Evolutionary conservation across 78 protist genomes (phyloP).

Genomic region (Diacronema lutheri): DNA sequence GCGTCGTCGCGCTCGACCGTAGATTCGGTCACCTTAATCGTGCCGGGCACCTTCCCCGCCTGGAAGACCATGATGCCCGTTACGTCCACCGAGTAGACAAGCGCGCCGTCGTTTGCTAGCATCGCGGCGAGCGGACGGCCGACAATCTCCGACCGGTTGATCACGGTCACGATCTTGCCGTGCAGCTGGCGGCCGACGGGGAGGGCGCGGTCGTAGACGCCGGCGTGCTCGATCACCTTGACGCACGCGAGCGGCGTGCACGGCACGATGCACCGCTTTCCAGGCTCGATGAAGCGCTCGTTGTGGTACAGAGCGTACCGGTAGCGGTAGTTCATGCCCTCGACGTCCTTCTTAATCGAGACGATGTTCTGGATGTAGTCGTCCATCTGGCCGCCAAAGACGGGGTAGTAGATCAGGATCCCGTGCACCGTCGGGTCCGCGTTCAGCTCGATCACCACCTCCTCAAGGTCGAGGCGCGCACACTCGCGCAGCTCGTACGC

Average conservation of each 20-base stretch:
- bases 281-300: background rate
- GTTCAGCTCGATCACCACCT: conserved; percentile 50
- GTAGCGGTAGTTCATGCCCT: conserved; percentile 68
- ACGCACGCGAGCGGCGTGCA: conserved; percentile 76
- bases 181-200: conserved; percentile 10
- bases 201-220: background rate
- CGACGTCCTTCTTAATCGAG: conserved; percentile 65
- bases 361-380: conserved; percentile 60
- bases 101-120: conserved; percentile 48
- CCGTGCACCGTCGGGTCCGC: conserved; percentile 64
- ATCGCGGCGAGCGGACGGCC: conserved; percentile 69
- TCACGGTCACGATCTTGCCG: conserved; percentile 7
- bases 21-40: conserved; percentile 53
- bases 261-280: conserved; percentile 54
- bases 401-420: conserved; percentile 79
- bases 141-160: conserved; percentile 51
- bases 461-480: conserved; percentile 59
- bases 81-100: conserved; percentile 42
- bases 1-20: conserved; percentile 46
- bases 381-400: conserved; percentile 69
- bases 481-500: conserved; percentile 42
- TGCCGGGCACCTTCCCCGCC: conserved; percentile 27
- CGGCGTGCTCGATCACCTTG: conserved; percentile 57
- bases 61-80: background rate
- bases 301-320: conserved; percentile 67